Evolutionary conservation across 2,329 filamentous ascomycete genomes (phyloP), one percentile per base, ranked within the genome.

Genomic region (Scolecobasidium constrictum): DNA sequence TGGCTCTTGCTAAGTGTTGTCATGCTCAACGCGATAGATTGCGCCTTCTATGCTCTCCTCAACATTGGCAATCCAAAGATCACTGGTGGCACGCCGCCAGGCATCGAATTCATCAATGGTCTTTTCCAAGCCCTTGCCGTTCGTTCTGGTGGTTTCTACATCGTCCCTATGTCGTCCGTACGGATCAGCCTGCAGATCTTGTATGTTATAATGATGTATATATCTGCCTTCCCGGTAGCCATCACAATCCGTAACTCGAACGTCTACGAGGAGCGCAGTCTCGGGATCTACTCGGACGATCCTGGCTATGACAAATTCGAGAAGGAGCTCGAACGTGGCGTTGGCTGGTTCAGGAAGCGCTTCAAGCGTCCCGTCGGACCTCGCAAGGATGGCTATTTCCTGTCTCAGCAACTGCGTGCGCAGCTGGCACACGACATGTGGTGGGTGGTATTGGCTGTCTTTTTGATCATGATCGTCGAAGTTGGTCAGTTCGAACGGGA

Each of bases 121-220:
- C 61, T 79, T 0, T 79, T 78, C 55, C 75, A 79, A 58, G 72
- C 75, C 49, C 48, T 75, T 52, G 58, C 67, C 48, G 55, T 71
- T 46, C 48, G 74, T 53, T 61, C 64, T 56, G 55, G 73, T 46
- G 58, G 74, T 52, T 57, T 66, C 63, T 59, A 73, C 59, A 52
- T 75, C 35, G 63, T 77, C 22, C 55, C 62, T 15, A 63, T 77
- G 11, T 55, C 69, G 3, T 55, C 53, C 1, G 61, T 77, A 2
- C 72, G 69, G 28, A 71, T 75, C 4, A 68, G 65, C 2, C 66
- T 77, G 0, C 75, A 77, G 45, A 67, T 78, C 26, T 67, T 75
- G 23, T 72, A 77, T 45, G 61, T 79, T 0, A 66, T 76, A 35
- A 79, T 80, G 76, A 80, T 81, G 76, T 80, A 78, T 56, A 77